Conservation (phyloP, 176 grass and related monocot genomes). For the Eleusine indica region DNA sequence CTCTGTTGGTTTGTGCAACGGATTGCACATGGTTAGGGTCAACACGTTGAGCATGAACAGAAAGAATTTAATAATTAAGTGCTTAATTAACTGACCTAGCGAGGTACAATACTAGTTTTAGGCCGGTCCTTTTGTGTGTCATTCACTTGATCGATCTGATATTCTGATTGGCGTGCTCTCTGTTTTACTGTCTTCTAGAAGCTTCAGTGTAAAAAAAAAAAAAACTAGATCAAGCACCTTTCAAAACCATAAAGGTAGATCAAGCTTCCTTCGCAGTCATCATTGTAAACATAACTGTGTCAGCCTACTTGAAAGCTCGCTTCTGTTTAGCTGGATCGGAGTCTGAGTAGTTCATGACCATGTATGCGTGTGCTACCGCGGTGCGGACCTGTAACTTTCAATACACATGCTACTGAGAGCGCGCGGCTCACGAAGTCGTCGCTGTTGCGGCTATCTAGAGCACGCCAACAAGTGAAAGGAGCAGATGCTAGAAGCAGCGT, state of each 20-base stretch:
- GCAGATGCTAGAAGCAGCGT: not conserved
- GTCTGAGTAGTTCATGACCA: not conserved
- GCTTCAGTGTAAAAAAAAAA: no score
- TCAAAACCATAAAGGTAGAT: no score
- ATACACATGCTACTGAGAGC: not conserved
- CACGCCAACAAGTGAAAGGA: not conserved
- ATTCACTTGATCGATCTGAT: conserved; percentile 21
- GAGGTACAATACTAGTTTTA: not conserved
- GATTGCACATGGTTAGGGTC: conserved; percentile 41
- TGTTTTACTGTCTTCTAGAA: not conserved
- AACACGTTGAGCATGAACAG: conserved; percentile 4
- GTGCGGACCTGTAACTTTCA: not conserved
- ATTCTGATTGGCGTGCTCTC: not conserved
- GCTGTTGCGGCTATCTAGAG: not conserved
- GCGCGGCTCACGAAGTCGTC: not conserved
- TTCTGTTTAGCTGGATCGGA: not conserved
- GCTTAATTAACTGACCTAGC: not conserved
- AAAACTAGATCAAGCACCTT: no score
- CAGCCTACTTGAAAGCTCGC: no score
- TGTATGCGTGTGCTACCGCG: not conserved
- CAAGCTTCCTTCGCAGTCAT: no score
- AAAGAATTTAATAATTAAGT: not conserved
- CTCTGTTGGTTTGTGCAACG: conserved; percentile 6
- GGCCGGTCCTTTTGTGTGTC: conserved; percentile 35
- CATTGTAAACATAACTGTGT: no score